These are phyloP conservation scores for Rheum nobile DNA, from an alignment of 148 eudicot genomes.

Conservation along the genomic window DNA sequence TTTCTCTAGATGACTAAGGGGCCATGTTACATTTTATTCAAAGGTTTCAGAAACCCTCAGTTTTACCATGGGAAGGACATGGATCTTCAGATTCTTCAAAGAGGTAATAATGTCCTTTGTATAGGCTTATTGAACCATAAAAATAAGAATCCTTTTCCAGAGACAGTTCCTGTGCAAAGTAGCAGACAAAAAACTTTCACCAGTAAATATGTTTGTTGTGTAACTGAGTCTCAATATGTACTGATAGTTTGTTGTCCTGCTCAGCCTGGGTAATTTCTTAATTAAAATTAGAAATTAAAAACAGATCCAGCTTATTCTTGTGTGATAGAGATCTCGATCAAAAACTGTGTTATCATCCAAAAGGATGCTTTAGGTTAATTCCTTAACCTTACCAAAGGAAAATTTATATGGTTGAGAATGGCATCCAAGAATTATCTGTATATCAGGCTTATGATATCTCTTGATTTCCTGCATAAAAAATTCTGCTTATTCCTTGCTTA, in stretches of 20 bases:
- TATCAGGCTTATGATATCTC: not conserved
- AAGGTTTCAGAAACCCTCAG: constrained; percentile 35
- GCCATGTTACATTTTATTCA: constrained; percentile 36
- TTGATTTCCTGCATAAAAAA: not conserved
- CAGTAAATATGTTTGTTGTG: not conserved
- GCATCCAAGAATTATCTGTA: not conserved
- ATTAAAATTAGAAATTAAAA: not conserved
- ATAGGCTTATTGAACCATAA: not conserved
- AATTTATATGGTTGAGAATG: not conserved
- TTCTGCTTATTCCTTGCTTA: not conserved
- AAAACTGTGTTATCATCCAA: not conserved
- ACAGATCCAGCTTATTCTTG: not conserved
- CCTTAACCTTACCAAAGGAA: not conserved
- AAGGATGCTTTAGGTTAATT: not conserved
- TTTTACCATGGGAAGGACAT: constrained; percentile 34
- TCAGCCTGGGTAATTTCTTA: not conserved
- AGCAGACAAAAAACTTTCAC: not conserved
- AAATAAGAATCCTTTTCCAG: not conserved
- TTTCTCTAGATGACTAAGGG: constrained; percentile 40
- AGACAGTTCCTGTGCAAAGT: not conserved
- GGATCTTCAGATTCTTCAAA: constrained; percentile 41
- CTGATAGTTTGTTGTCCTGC: not conserved
- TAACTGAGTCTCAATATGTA: not conserved
- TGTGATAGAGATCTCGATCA: not conserved
- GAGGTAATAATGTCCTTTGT: constrained; percentile 32